A percentile compares a stretch with the other conserved stretches of the same genome.
Conservation (phyloP, 2,329 filamentous ascomycete species). For the Exophiala xenobiotica region DNA sequence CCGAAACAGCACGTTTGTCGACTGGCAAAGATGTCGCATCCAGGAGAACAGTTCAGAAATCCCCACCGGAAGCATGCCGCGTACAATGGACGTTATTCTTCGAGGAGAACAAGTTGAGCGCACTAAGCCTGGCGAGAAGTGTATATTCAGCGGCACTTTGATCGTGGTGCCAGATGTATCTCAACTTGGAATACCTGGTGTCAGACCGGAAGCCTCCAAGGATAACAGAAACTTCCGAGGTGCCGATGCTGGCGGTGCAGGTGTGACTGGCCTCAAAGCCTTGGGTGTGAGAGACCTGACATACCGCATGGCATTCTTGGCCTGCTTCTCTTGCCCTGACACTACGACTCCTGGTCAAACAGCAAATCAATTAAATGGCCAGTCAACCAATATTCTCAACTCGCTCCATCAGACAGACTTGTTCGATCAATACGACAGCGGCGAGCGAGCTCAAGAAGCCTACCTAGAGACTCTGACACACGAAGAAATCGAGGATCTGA, state of each 20-base stretch:
- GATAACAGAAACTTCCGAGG: conserved; percentile 76
- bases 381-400: conserved; percentile 79
- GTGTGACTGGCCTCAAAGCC: conserved; percentile 84
- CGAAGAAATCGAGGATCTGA: conserved; percentile 86
- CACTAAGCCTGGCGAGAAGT: conserved; percentile 96
- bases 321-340: conserved; percentile 67
- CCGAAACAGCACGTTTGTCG: conserved; percentile 92
- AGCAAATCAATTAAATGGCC: conserved; percentile 65
- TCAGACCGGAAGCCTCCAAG: conserved; percentile 76
- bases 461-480: conserved; percentile 82
- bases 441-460: conserved; percentile 83
- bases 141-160: conserved; percentile 92
- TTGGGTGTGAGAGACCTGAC: conserved; percentile 93
- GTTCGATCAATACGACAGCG: conserved; percentile 65
- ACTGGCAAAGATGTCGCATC: conserved; percentile 98
- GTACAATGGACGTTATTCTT: conserved; percentile 95
- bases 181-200: conserved; percentile 85
- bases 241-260: conserved; percentile 77
- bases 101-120: conserved; percentile 96
- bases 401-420: conserved; percentile 73
- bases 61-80: conserved; percentile 95
- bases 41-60: conserved; percentile 99
- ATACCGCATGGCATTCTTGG: conserved; percentile 28
- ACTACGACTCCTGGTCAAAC: conserved; percentile 75
- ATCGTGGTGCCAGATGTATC: conserved; percentile 98